Base-by-base conservation (phyloP, 306 rosid genomes). In the Clitoria ternatea region DNA sequence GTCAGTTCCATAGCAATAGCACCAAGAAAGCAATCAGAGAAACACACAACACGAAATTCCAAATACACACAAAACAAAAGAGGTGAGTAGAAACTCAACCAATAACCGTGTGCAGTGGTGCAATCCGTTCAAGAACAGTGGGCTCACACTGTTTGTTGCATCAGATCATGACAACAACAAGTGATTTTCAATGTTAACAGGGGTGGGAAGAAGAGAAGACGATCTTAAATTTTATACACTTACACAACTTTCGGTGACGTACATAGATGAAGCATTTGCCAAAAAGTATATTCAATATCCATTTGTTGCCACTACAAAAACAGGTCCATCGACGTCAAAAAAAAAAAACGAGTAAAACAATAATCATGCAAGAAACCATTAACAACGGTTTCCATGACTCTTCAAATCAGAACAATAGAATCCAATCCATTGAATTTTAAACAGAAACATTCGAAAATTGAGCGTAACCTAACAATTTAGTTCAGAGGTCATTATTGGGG, bases 221-320 rank as follows among this genome's bases (percentile, higher is more conserved):
- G 23, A 36, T 24, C n/a, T 32, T 54, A 2, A 27, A 26, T 19
- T 45, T 2, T 56, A 18, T 47, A 29, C 64, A 81, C 99, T 85
- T 87, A 91, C 99, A 95, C 97, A 72, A 95, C 99, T 91, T 95
- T 95, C 13, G 99, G 99, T 15, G 99, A 85, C 36, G 96, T 87
- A 80, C 99, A 95, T 47, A 95, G 86, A 66, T 89, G 96, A 87
- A 95, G 89, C 99, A 95, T 95, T 95, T 95, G 99, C 99, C 99
- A 95, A 75, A 95, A 95, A 4, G 96, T 89, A 79, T 91, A 95
- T 63, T 95, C 99, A 78, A 95, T n/a, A 69, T 95, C 99, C 99
- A 95, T 95, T 91, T 95, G 97, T 82, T 86, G 97, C 99, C 99
- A 95, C 99, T 95, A 70, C 77, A 87, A 77, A 6, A 60, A 49